Evolutionary conservation across 2,329 filamentous ascomycete genomes (phyloP).

Genomic region (Nigrospora oryzae): DNA sequence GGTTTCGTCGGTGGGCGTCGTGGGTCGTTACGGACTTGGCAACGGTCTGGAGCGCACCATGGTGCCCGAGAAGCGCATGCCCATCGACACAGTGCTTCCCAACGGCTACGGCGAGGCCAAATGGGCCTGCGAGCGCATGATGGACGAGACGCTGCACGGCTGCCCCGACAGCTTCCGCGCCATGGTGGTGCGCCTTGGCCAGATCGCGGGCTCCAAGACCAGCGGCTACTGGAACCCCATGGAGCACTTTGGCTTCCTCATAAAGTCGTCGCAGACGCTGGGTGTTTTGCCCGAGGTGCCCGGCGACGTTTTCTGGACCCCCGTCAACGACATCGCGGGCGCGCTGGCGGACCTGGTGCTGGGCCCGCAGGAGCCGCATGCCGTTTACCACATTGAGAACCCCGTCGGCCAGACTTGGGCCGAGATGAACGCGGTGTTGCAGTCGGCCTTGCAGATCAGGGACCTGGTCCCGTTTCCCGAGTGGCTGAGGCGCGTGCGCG

Average conservation of each 20-base stretch:
- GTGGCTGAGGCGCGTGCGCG: conserved; percentile 18
- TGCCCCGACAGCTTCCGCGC: conserved; percentile 31
- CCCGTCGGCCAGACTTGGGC: conserved; percentile 14
- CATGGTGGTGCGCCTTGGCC: conserved; percentile 36
- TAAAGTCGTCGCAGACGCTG: conserved; percentile 40
- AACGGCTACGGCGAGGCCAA: conserved; percentile 47
- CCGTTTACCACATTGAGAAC: conserved; percentile 12
- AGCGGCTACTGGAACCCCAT: conserved; percentile 46
- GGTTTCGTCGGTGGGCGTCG: conserved; percentile 30
- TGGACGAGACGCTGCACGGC: conserved; percentile 36
- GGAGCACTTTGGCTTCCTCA: conserved; percentile 40
- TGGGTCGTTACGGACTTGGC: conserved; percentile 20
- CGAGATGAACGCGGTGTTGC: conserved; percentile 11
- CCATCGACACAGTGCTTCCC: conserved; percentile 28
- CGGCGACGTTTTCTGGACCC: conserved; percentile 33
- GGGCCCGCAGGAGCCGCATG: conserved; percentile 1
- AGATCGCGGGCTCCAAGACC: conserved; percentile 40
- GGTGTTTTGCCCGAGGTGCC: conserved; percentile 29
- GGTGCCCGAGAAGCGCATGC: conserved; percentile 34
- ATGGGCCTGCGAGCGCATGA: conserved; percentile 38
- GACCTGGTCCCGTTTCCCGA: conserved; percentile 15
- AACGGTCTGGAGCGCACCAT: conserved; percentile 8
- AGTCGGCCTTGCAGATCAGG: conserved; percentile 12
- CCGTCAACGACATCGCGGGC: conserved; percentile 28
- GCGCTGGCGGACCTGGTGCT: conserved; percentile 16